phyloP scores from a whole-genome alignment of 1,284 basidiomycete species.

The Peniophora sp. region DNA sequence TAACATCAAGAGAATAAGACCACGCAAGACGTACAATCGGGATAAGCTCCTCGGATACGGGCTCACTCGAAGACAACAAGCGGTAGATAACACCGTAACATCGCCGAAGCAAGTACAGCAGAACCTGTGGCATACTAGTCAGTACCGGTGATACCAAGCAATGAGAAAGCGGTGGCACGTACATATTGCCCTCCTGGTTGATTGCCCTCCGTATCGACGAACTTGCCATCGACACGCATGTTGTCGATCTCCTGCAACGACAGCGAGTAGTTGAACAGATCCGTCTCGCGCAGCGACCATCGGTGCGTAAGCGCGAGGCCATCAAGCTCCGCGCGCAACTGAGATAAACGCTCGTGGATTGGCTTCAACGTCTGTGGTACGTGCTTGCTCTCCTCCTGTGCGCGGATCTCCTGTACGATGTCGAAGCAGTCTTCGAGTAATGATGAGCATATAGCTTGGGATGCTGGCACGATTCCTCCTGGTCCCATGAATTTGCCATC shows the following conservation, averaged over 20 bases:
- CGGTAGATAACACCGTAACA: conserved; percentile 97
- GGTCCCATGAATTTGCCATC: conserved; percentile 96
- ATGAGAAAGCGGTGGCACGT: conserved; percentile 21
- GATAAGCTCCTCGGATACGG: conserved; percentile 98
- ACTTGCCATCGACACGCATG: conserved; percentile 95
- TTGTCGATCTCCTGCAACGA: conserved; percentile 95
- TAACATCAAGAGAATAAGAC: neutral
- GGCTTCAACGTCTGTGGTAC: conserved; percentile 86
- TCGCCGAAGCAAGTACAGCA: conserved; percentile 87
- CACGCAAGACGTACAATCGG: conserved; percentile 71
- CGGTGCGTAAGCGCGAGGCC: conserved; percentile 90
- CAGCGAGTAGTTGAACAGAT: conserved; percentile 90
- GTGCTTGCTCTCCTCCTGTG: conserved; percentile 87
- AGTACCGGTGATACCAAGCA: neutral
- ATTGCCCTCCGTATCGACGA: conserved; percentile 91
- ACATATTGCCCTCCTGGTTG: conserved; percentile 89
- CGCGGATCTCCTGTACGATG: conserved; percentile 92
- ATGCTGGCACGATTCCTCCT: conserved; percentile 84
- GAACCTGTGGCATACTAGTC: conserved; percentile 47
- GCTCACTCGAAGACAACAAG: conserved; percentile 93
- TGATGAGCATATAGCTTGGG: conserved; percentile 85
- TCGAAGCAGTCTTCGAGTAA: conserved; percentile 97
- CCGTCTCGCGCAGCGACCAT: conserved; percentile 96
- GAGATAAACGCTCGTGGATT: conserved; percentile 88
- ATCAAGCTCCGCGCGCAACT: conserved; percentile 84